A percentile compares a stretch with the other conserved stretches of the same genome.
Conservation (phyloP, 176 grass and related monocot genomes). For the Hordeum marinum region DNA sequence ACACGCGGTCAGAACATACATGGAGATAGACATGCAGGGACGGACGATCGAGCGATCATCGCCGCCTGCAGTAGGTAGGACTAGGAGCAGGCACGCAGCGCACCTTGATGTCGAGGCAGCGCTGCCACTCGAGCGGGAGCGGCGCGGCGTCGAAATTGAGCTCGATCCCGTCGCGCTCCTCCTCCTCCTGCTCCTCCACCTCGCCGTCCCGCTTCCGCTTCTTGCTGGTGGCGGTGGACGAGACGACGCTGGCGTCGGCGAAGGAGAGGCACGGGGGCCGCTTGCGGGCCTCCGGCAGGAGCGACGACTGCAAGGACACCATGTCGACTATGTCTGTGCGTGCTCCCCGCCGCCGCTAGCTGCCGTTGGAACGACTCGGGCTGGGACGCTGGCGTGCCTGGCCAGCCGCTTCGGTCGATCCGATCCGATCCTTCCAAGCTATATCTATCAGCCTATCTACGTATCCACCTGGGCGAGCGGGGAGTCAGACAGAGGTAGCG, state of each 20-base stretch:
- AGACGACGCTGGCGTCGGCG: slow-evolving; percentile 7
- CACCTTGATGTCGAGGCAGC: slow-evolving; percentile 94
- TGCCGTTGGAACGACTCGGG: no score
- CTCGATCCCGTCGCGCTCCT: slow-evolving; percentile 40
- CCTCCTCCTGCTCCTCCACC: background rate
- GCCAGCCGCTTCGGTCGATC: no score
- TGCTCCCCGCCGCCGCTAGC: background rate
- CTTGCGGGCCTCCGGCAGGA: slow-evolving; percentile 51
- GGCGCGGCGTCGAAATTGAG: slow-evolving; percentile 69
- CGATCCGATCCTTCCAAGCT: no score
- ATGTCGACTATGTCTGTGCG: slow-evolving; percentile 2
- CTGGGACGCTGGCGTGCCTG: no score
- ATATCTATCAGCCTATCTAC: slow-evolving; percentile 3
- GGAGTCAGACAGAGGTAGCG: background rate
- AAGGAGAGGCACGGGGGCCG: slow-evolving; percentile 41
- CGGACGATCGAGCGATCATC: background rate
- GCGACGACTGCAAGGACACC: slow-evolving; percentile 69
- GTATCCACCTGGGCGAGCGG: background rate
- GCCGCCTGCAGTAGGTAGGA: background rate
- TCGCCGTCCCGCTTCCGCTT: slow-evolving; percentile 57
- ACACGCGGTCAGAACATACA: background rate
- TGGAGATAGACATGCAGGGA: background rate
- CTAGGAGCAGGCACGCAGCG: background rate
- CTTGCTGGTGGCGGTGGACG: slow-evolving; percentile 42
- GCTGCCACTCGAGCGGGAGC: slow-evolving; percentile 83